Conservation (phyloP, 164 flowering plant genomes). For the Cinnamomum chago region DNA sequence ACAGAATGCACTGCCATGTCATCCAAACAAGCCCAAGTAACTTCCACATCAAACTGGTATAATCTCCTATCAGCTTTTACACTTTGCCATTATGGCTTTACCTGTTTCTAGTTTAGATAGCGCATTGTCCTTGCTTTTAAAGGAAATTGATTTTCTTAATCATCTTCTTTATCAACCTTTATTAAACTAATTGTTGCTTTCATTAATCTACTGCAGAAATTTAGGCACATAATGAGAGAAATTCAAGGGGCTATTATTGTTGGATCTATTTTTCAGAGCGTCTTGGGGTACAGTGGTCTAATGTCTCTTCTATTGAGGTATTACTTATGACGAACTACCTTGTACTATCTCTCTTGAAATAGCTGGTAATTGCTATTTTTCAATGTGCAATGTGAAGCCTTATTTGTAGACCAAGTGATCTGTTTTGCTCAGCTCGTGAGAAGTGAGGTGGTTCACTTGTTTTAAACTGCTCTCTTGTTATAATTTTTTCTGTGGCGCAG, state of each 20-base stretch:
- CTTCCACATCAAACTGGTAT: not conserved
- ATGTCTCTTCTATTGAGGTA: conserved; percentile 82
- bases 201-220: conserved; percentile 52
- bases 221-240: conserved; percentile 87
- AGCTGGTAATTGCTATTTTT: not conserved
- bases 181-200: conserved; percentile 1
- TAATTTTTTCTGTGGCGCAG: too few relatives aligned
- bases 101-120: not conserved
- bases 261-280: conserved; percentile 77
- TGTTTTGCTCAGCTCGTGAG: too few relatives aligned
- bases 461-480: too few relatives aligned
- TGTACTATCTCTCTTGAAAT: conserved; percentile 3
- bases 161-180: not conserved
- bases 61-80: not conserved
- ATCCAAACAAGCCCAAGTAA: not conserved
- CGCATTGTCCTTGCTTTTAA: not conserved
- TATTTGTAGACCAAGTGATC: too few relatives aligned
- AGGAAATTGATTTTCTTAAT: not conserved
- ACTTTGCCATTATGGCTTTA: not conserved
- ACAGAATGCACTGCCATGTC: not conserved
- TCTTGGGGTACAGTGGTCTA: conserved; percentile 77
- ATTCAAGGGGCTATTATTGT: conserved; percentile 90
- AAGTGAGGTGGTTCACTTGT: too few relatives aligned
- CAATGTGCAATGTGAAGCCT: too few relatives aligned
- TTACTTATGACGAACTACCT: not conserved